These are phyloP conservation scores for Artemisia argyi DNA, from an alignment of 129 eudicot species.

Conservation along the genomic window DNA sequence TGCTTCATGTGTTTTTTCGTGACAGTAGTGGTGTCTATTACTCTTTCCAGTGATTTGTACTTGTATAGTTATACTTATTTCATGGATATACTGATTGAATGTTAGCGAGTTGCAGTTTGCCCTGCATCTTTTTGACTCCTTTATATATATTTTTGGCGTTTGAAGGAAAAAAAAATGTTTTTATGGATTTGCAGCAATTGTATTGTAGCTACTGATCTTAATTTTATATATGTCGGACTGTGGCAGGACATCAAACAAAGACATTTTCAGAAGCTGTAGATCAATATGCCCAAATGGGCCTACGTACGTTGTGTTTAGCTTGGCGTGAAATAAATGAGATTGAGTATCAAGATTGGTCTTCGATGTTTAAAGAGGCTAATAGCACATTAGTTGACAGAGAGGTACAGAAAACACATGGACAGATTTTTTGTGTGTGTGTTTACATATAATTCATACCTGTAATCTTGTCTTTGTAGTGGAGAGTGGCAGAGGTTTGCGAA, in stretches of 20 bases:
- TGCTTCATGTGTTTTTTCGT: not conserved
- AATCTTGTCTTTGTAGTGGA: constrained; percentile 56
- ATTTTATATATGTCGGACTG: constrained; percentile 10
- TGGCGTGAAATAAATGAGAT: constrained; percentile 86
- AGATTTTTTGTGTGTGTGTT: not conserved
- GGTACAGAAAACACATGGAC: constrained; percentile 42
- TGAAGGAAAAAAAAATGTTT: not conserved
- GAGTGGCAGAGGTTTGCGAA: constrained; percentile 97
- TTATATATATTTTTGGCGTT: not conserved
- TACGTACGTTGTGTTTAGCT: constrained; percentile 91
- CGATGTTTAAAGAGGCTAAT: constrained; percentile 84
- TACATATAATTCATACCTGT: not conserved
- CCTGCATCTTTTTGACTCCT: too few species aligned
- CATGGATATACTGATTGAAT: too few species aligned
- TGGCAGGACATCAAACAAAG: constrained; percentile 76
- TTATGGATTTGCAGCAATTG: constrained; percentile 14
- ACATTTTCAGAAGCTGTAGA: constrained; percentile 90
- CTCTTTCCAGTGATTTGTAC: not conserved
- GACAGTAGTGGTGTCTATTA: not conserved
- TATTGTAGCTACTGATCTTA: constrained; percentile 11
- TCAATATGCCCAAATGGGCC: constrained; percentile 86
- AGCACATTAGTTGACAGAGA: constrained; percentile 94
- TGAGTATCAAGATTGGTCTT: constrained; percentile 90
- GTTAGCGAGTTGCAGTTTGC: too few species aligned
- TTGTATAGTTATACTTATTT: not conserved